These are phyloP conservation scores for Lentinula novae-zelandiae DNA, from an alignment of 1,284 basidiomycete species.

Conservation along the genomic window DNA sequence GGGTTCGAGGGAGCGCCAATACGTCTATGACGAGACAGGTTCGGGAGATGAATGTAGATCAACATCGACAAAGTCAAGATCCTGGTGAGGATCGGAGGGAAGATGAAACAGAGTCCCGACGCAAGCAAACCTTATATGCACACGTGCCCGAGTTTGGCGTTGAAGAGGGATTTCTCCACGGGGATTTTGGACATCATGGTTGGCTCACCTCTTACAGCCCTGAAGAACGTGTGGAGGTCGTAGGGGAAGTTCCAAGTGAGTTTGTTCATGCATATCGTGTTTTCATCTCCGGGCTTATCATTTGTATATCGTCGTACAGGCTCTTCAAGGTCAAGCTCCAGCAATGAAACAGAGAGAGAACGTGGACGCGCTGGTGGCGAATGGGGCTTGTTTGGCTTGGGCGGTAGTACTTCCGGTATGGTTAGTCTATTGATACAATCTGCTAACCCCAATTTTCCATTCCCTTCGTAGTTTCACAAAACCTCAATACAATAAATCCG, in stretches of 20 bases:
- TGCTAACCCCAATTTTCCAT: background rate
- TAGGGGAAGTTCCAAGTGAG: background rate
- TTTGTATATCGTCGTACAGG: background rate
- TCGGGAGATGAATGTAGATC: background rate
- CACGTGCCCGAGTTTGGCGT: background rate
- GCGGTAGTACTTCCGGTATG: background rate
- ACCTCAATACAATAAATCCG: background rate
- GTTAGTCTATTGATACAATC: background rate
- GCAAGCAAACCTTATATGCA: background rate
- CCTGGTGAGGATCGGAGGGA: background rate
- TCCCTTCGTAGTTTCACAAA: background rate
- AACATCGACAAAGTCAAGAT: background rate
- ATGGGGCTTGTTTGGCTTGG: background rate
- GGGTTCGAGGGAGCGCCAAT: background rate
- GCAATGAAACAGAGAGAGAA: conserved; percentile 8
- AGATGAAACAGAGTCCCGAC: background rate
- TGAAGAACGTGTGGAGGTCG: background rate
- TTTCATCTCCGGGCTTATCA: background rate
- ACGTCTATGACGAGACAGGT: background rate
- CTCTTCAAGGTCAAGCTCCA: conserved; percentile 1
- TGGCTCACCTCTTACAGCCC: background rate
- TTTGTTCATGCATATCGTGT: background rate
- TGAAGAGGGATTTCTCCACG: background rate
- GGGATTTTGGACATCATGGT: background rate
- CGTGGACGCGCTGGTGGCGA: conserved; percentile 10